These are phyloP conservation scores for Boletus huronensis DNA, from an alignment of 768 basidiomycete species.

Conservation along the genomic window DNA sequence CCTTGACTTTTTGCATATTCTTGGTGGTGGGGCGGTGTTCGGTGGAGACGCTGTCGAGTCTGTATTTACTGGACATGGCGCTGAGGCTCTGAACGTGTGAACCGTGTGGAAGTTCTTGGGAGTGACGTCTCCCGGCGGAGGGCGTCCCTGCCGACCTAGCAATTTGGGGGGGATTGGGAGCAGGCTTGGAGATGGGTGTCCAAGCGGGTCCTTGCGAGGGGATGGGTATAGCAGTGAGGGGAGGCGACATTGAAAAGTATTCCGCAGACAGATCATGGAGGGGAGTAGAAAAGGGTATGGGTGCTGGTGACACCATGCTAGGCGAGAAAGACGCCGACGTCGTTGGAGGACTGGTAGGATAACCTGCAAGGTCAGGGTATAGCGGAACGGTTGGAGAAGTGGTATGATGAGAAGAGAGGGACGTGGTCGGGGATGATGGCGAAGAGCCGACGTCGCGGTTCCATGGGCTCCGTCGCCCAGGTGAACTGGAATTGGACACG, in stretches of 20 bases:
- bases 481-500: conserved; percentile 20
- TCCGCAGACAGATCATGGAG: conserved; percentile 13
- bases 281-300: conserved; percentile 15
- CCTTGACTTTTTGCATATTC: conserved; percentile 23
- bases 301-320: not conserved
- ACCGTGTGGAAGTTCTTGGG: conserved; percentile 21
- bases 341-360: conserved; percentile 10
- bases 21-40: conserved; percentile 13
- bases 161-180: not conserved
- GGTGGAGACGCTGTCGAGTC: conserved; percentile 12
- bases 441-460: conserved; percentile 18
- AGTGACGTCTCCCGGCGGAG: conserved; percentile 13
- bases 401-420: conserved; percentile 17
- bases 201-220: conserved; percentile 18
- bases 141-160: conserved; percentile 6
- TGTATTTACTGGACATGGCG: conserved; percentile 26
- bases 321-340: conserved; percentile 11
- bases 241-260: conserved; percentile 14
- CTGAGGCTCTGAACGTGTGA: conserved; percentile 19
- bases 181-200: conserved; percentile 7
- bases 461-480: conserved; percentile 35
- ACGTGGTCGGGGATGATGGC: conserved; percentile 24
- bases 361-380: conserved; percentile 22
- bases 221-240: conserved; percentile 6
- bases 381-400: conserved; percentile 22